Evolutionary conservation across 2,329 filamentous ascomycete genomes (phyloP).

Genomic region (Claviceps citrina): DNA sequence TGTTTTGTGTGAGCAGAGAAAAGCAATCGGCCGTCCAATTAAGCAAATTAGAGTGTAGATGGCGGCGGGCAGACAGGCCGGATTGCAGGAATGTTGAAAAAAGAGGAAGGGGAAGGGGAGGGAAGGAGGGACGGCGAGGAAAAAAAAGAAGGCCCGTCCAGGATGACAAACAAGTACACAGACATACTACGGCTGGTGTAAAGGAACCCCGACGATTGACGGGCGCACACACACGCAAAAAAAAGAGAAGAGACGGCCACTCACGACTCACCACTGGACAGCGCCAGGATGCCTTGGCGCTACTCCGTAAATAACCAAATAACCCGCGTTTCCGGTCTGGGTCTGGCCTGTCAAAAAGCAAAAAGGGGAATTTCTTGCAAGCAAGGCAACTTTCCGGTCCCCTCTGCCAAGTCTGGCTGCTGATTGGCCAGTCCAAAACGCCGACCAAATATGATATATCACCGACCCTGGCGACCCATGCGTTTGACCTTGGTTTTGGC

Average conservation of each 20-base stretch:
- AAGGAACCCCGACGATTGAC: background rate
- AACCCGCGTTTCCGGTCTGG: conserved; percentile 7
- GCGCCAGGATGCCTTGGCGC: background rate
- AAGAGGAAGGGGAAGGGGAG: conserved; percentile 8
- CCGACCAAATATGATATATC: too few relatives aligned
- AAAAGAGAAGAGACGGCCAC: too few relatives aligned
- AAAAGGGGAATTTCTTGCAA: conserved; percentile 22
- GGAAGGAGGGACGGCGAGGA: conserved; percentile 5
- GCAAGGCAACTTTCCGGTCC: background rate
- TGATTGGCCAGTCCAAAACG: background rate
- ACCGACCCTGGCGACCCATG: too few relatives aligned
- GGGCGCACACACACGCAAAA: background rate
- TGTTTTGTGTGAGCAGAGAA: conserved; percentile 1
- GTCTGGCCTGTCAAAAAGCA: too few relatives aligned
- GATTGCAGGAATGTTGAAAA: conserved; percentile 11
- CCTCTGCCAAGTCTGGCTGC: too few relatives aligned
- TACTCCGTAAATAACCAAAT: conserved; percentile 3
- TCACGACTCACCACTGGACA: too few relatives aligned
- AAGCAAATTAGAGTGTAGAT: conserved; percentile 9
- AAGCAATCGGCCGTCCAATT: background rate
- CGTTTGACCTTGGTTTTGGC: too few relatives aligned
- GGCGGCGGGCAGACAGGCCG: conserved; percentile 7
- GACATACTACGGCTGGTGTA: background rate
- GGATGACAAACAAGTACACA: conserved; percentile 3
- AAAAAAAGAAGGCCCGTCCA: background rate